Evolutionary conservation across 345 rosid species (phyloP), one percentile per base, ranked within the genome.

Genomic region (Gossypium arboreum): DNA sequence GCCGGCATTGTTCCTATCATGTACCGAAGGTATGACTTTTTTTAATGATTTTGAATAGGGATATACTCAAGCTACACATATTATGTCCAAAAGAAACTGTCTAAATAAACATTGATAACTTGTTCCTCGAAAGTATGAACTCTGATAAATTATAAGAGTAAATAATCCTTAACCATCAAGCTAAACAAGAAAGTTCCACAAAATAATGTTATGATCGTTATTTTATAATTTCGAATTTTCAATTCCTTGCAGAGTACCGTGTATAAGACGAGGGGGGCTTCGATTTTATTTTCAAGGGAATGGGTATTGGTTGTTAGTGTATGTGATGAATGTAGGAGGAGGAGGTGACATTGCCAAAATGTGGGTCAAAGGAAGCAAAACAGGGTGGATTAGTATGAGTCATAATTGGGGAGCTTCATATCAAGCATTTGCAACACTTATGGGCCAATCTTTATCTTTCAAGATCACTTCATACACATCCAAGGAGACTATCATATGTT

Each of bases 381-480:
- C 98, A 0, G 81, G 81, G 9, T 94, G 97, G 97, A 88, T 94
- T 4, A 60, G 82, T 75, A 94, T 92, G 97, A 89, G 91, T 84
- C 97, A 92, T 72, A 92, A 94, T 44, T 92, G 97, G 96, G 96
- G 98, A 57, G 98, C 97, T 73, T 88, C 98, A 0, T 94, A 90
- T 69, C 98, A 94, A 74, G 97, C 97, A 22, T 92, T 94, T 71
- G 86, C 98, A 39, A 77, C 86, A 18, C 86, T 94, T 0, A 68
- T 78, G 0, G 97, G 97, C 43, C 98, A 94, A 71, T 4, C 97
- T 71, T 80, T 92, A 29, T 94, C 98, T 54, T 92, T 94, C 83
- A 81, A 82, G 78, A 2, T 94, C 75, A 84, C 89, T 22, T 92
- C 94, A 2, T 87, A 87, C 75, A 77, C 59, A 8, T 17, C 90